Conservation (phyloP, 1,284 basidiomycete genomes). For the Trametes pubescens region DNA sequence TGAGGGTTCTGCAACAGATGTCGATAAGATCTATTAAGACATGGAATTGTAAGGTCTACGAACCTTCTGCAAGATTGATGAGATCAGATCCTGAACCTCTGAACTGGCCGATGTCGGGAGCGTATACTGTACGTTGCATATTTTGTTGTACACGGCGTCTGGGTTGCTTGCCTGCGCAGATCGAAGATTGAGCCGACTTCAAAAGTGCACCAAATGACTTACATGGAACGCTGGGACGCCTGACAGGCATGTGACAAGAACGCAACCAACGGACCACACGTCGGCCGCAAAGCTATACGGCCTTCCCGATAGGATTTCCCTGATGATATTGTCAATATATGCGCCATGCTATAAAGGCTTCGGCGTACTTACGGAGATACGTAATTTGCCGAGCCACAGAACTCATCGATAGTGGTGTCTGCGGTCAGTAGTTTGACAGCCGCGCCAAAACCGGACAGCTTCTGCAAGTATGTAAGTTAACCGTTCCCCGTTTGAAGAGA, state of each 20-base stretch:
- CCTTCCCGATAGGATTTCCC: conserved; percentile 35
- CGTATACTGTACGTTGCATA: conserved; percentile 25
- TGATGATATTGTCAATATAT: conserved; percentile 21
- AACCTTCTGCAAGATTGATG: conserved; percentile 36
- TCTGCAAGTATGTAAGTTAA: conserved; percentile 28
- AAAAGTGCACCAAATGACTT: not conserved
- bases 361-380: conserved; percentile 37
- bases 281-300: conserved; percentile 39
- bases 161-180: conserved; percentile 22
- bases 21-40: not conserved
- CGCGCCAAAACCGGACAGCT: conserved; percentile 40
- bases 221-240: conserved; percentile 36
- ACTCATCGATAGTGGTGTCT: conserved; percentile 24
- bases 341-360: not conserved
- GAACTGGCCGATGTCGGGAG: conserved; percentile 20
- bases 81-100: conserved; percentile 35
- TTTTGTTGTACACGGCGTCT: conserved; percentile 31
- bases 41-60: not conserved
- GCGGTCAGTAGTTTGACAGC: conserved; percentile 30
- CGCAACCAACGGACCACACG: conserved; percentile 42
- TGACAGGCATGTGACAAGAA: conserved; percentile 37
- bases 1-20: conserved; percentile 21
- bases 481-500: no score
- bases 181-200: not conserved
- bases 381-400: conserved; percentile 35